Percentiles rank a stretch among this genome's conserved stretches.
Conservation (phyloP, 75 land plant genomes). For the Pinus tabuliformis region DNA sequence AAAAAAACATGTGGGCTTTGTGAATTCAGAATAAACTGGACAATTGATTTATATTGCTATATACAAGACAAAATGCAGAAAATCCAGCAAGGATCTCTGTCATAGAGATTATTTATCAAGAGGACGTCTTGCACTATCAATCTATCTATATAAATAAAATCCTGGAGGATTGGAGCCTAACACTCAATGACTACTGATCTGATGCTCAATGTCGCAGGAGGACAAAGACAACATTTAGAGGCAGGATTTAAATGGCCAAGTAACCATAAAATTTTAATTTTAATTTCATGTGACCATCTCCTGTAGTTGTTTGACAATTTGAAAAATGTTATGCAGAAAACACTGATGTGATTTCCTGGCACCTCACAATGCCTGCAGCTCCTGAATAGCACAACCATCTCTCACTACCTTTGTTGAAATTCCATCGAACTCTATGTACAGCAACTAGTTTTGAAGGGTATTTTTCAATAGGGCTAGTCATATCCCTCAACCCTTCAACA, state of each 20-base stretch:
- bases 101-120: background rate
- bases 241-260: background rate
- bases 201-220: background rate
- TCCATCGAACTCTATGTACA: slow-evolving; percentile 91
- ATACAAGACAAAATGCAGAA: background rate
- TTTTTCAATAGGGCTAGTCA: slow-evolving; percentile 8
- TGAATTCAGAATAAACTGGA: background rate
- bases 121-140: background rate
- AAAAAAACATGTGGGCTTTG: background rate
- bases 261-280: no score
- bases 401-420: slow-evolving; percentile 83
- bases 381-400: slow-evolving; percentile 93
- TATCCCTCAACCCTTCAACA: slow-evolving; percentile 2
- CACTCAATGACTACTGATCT: background rate
- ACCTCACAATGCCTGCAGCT: slow-evolving; percentile 90
- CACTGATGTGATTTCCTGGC: slow-evolving; percentile 51
- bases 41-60: background rate
- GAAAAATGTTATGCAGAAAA: slow-evolving; percentile 7
- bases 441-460: slow-evolving; percentile 79
- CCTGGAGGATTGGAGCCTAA: background rate
- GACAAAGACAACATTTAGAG: no score
- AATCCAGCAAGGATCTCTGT: background rate
- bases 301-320: background rate
- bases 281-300: background rate
- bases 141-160: background rate